phyloP scores from a whole-genome alignment of 495 filamentous ascomycete genomes.

The Aspergillus taichungensis region DNA sequence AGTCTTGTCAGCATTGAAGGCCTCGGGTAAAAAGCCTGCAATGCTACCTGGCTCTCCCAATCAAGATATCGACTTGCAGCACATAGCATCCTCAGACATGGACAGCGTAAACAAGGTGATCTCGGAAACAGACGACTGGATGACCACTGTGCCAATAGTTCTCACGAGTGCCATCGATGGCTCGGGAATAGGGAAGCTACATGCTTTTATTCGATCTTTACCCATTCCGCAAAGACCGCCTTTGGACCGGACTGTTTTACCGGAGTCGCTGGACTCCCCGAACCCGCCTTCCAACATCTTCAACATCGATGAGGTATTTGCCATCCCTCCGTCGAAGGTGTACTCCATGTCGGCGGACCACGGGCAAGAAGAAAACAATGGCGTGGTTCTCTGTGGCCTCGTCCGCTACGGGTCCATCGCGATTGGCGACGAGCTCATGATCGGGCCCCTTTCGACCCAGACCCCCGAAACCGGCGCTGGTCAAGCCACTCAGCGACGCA shows the following conservation, averaged over 20 bases:
- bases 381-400: slow-evolving; percentile 72
- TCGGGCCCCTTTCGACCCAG: slow-evolving; percentile 64
- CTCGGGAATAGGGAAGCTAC: slow-evolving; percentile 67
- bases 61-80: slow-evolving; percentile 25
- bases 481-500: slow-evolving; percentile 12
- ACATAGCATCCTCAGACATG: slow-evolving; percentile 33
- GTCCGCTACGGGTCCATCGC: slow-evolving; percentile 69
- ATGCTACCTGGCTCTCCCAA: slow-evolving; percentile 43
- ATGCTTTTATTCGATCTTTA: slow-evolving; percentile 70
- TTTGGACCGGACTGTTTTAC: slow-evolving; percentile 16
- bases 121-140: slow-evolving; percentile 32
- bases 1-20: slow-evolving; percentile 70
- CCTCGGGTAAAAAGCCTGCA: slow-evolving; percentile 58
- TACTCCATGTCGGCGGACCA: slow-evolving; percentile 30
- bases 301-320: slow-evolving; percentile 79
- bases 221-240: slow-evolving; percentile 57
- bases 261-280: slow-evolving; percentile 14
- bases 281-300: slow-evolving; percentile 53
- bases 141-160: slow-evolving; percentile 67
- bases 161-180: slow-evolving; percentile 84
- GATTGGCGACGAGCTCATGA: slow-evolving; percentile 66
- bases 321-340: slow-evolving; percentile 46
- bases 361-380: slow-evolving; percentile 31
- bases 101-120: slow-evolving; percentile 44
- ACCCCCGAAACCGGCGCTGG: slow-evolving; percentile 15